phyloP scores from a whole-genome alignment of 345 rosid species.

The Eucalyptus cloeziana region DNA sequence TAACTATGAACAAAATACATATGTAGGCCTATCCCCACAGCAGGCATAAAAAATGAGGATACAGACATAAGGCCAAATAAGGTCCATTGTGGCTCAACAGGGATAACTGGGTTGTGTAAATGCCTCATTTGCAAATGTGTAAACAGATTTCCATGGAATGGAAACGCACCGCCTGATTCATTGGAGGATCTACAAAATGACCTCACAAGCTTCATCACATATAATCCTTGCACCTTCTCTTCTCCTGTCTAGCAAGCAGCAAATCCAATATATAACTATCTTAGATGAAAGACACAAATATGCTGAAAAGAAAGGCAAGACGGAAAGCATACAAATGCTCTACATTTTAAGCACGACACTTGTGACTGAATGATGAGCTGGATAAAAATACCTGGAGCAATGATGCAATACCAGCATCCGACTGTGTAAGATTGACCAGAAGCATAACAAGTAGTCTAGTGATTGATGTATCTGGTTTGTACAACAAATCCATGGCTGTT shows the following conservation, averaged over 20 bases:
- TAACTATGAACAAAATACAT: background rate
- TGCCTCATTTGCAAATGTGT: background rate
- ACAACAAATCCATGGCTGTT: slow-evolving; percentile 61
- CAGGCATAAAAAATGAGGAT: background rate
- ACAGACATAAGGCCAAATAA: background rate
- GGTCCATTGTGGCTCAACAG: background rate
- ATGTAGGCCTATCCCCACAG: background rate
- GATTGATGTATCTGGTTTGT: slow-evolving; percentile 51
- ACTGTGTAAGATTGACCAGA: slow-evolving; percentile 76
- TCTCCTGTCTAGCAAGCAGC: slow-evolving; percentile 42
- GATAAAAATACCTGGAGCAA: slow-evolving; percentile 65
- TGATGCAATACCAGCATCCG: slow-evolving; percentile 65
- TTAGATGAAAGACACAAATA: background rate
- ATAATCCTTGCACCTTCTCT: slow-evolving; percentile 67
- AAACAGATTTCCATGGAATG: background rate
- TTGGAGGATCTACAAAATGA: slow-evolving; percentile 67
- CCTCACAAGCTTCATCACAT: slow-evolving; percentile 82
- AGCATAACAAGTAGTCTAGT: slow-evolving; percentile 71
- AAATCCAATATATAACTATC: background rate
- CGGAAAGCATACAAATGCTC: background rate
- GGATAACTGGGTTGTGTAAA: background rate
- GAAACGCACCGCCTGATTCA: slow-evolving; percentile 36
- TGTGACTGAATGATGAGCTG: background rate
- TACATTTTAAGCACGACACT: background rate
- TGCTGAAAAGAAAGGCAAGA: background rate